Evolutionary conservation across 257 asterid genomes (phyloP).

Genomic region (Plantago major): DNA sequence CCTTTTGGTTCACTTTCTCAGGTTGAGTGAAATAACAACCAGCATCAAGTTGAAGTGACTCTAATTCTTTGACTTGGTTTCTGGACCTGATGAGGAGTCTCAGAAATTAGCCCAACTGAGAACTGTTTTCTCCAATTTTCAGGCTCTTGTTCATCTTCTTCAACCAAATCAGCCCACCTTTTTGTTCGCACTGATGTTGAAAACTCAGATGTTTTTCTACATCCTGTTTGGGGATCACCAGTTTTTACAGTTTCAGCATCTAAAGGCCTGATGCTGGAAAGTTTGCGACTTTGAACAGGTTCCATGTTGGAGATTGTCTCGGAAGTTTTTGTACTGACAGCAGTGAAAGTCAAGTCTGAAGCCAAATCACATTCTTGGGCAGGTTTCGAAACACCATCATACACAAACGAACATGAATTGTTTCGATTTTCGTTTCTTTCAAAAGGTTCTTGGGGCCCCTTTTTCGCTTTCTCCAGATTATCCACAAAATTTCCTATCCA

Average conservation of each 20-base stretch:
- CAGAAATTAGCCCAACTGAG: constrained; percentile 8
- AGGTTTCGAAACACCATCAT: constrained; percentile 6
- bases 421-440: constrained; percentile 13
- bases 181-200: constrained; percentile 25
- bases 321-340: not conserved
- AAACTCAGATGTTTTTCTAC: constrained; percentile 2
- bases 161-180: constrained; percentile 89
- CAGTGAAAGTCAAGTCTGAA: constrained; percentile 10
- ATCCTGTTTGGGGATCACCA: not conserved
- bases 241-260: constrained; percentile 12
- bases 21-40: constrained; percentile 34
- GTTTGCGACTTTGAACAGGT: constrained; percentile 8
- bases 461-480: not conserved
- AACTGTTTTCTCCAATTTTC: constrained; percentile 17
- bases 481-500: not conserved
- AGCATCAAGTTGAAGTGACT: constrained; percentile 11
- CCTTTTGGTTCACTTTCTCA: constrained; percentile 20
- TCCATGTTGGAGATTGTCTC: constrained; percentile 12
- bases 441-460: not conserved
- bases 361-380: constrained; percentile 15
- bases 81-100: constrained; percentile 31
- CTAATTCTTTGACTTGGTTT: constrained; percentile 27
- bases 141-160: constrained; percentile 47
- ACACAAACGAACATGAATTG: not conserved
- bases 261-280: not conserved